Conservation (phyloP, 352 stramenopile species). For the Phytophthora sojae region DNA sequence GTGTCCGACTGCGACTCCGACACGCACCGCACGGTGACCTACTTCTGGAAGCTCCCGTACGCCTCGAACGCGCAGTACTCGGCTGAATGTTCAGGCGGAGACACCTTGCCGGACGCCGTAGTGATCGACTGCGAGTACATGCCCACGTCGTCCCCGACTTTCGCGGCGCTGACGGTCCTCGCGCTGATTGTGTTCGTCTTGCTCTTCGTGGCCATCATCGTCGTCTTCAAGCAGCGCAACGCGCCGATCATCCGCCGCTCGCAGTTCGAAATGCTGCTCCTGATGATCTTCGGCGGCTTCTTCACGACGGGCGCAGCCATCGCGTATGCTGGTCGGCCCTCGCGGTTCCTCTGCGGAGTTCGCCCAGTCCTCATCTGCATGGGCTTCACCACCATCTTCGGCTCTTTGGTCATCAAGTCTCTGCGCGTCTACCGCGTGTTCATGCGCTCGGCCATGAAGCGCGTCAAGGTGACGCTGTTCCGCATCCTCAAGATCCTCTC, state of each 20-base stretch:
- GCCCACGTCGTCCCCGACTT: slow-evolving; percentile 37
- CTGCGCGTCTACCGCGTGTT: slow-evolving; percentile 71
- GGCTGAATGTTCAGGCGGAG: slow-evolving; percentile 38
- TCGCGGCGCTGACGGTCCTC: slow-evolving; percentile 22
- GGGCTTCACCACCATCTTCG: slow-evolving; percentile 59
- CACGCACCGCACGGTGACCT: slow-evolving; percentile 37
- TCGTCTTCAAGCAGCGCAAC: slow-evolving; percentile 43
- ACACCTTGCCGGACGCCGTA: slow-evolving; percentile 23
- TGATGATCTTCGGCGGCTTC: slow-evolving; percentile 53
- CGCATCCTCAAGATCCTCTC: slow-evolving; percentile 53
- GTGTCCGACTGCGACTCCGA: slow-evolving; percentile 41
- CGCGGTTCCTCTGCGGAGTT: slow-evolving; percentile 32
- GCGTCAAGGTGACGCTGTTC: slow-evolving; percentile 41
- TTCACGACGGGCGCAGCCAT: slow-evolving; percentile 42
- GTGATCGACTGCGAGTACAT: slow-evolving; percentile 51
- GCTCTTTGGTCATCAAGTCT: slow-evolving; percentile 55
- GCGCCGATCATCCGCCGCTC: slow-evolving; percentile 55
- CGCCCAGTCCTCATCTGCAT: slow-evolving; percentile 46
- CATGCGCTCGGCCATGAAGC: slow-evolving; percentile 51
- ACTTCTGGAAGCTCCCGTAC: slow-evolving; percentile 47
- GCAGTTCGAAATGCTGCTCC: slow-evolving; percentile 52
- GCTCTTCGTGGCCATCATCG: slow-evolving; percentile 18
- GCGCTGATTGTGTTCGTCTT: slow-evolving; percentile 24
- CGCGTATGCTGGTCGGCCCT: slow-evolving; percentile 44
- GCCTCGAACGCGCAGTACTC: slow-evolving; percentile 24